These are phyloP conservation scores for Apiotrichum siamense DNA, from an alignment of 1,284 basidiomycete species.

Conservation along the genomic window DNA sequence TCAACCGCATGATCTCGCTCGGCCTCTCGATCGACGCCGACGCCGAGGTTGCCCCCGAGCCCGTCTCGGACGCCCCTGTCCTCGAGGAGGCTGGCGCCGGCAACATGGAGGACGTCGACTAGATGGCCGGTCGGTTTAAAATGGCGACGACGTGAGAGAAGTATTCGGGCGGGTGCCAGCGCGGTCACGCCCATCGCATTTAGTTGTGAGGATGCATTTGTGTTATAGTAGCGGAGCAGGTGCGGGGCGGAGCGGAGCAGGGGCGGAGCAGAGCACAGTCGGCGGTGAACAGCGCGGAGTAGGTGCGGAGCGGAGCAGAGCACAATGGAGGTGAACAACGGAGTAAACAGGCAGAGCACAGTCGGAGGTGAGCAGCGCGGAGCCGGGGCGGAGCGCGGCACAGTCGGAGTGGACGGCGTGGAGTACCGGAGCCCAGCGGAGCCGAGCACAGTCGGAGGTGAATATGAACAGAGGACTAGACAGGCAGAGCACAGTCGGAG, in stretches of 20 bases:
- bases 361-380: too few species aligned
- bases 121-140: conserved; percentile 7
- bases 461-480: too few species aligned
- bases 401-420: too few species aligned
- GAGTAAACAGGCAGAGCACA: too few species aligned
- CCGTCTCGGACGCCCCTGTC: conserved; percentile 36
- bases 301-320: too few species aligned
- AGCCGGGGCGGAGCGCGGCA: too few species aligned
- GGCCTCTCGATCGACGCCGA: conserved; percentile 53
- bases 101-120: conserved; percentile 52
- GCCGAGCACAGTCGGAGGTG: too few species aligned
- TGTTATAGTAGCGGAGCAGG: conserved; percentile 3
- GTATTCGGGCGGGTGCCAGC: conserved; percentile 11
- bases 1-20: conserved; percentile 90
- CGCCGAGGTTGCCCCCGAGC: conserved; percentile 26
- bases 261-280: background rate
- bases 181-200: conserved; percentile 10
- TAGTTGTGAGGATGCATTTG: conserved; percentile 13
- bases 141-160: background rate
- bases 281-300: too few species aligned
- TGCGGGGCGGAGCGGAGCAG: background rate
- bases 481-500: too few species aligned
- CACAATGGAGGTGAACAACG: too few species aligned
- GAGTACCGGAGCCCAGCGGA: too few species aligned
- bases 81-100: conserved; percentile 46